Conservation (phyloP, 1,284 basidiomycete species). For the Termitomyces sp. region DNA sequence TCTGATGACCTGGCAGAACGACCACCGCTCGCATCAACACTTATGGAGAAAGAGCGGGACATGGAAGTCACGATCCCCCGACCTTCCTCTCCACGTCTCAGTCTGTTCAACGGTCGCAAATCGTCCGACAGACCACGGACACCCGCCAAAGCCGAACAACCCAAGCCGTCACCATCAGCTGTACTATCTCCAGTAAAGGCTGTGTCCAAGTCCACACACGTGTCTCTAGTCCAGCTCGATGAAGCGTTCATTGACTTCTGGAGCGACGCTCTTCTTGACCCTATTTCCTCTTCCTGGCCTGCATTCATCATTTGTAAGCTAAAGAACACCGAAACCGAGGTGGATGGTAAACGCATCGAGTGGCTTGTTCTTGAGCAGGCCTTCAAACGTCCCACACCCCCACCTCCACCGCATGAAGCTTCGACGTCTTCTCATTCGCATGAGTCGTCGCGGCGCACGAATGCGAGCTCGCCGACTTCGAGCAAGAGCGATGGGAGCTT, state of each 20-base stretch:
- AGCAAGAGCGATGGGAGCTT: constrained; percentile 35
- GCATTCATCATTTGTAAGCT: constrained; percentile 64
- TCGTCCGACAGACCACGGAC: constrained; percentile 14
- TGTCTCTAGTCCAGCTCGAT: constrained; percentile 55
- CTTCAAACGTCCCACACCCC: constrained; percentile 36
- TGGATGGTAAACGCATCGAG: constrained; percentile 33
- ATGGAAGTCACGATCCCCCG: constrained; percentile 52
- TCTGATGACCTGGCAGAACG: constrained; percentile 35
- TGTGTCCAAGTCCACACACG: constrained; percentile 36
- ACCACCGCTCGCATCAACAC: constrained; percentile 48
- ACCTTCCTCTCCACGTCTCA: constrained; percentile 19
- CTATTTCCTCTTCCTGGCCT: constrained; percentile 58
- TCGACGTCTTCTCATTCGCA: constrained; percentile 13
- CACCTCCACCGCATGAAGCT: constrained; percentile 18
- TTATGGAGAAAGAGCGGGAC: constrained; percentile 55
- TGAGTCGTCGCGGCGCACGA: constrained; percentile 13
- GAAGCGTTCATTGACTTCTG: constrained; percentile 78
- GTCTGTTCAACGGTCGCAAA: constrained; percentile 17
- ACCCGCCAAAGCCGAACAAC: constrained; percentile 8
- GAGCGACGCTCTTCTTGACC: constrained; percentile 64
- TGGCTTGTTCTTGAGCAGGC: constrained; percentile 66
- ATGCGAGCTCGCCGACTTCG: constrained; percentile 45
- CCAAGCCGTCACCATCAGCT: constrained; percentile 6
- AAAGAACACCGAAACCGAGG: constrained; percentile 29
- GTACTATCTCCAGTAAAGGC: constrained; percentile 14